Evolutionary conservation across 768 basidiomycete species (phyloP).

Genomic region (Mycena crocata): DNA sequence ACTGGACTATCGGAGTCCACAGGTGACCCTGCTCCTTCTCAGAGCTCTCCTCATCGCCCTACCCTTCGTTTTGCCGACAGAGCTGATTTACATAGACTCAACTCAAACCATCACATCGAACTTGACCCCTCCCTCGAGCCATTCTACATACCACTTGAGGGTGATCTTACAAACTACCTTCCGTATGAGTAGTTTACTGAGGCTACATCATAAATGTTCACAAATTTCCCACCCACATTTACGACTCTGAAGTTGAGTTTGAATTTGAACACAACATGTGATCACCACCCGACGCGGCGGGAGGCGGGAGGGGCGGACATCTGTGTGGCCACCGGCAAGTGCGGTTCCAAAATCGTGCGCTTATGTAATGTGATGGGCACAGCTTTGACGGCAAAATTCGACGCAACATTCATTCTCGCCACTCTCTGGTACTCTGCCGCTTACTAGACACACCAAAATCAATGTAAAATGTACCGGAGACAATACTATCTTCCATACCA

Average conservation of each 20-base stretch:
- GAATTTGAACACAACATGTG: neutral
- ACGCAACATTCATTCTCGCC: neutral
- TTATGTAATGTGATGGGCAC: neutral
- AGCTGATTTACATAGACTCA: neutral
- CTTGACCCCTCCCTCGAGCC: neutral
- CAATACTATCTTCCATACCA: neutral
- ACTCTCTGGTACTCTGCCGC: neutral
- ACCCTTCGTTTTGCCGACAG: neutral
- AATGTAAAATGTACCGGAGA: neutral
- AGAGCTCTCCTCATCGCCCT: neutral
- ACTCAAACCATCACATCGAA: neutral
- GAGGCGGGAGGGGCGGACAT: neutral
- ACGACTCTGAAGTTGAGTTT: no score
- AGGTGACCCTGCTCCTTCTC: neutral
- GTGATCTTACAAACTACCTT: neutral
- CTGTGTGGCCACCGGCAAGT: neutral
- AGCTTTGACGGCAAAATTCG: neutral
- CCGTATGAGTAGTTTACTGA: neutral
- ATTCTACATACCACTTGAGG: neutral
- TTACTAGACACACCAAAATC: neutral
- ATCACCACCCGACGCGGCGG: neutral
- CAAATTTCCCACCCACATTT: no score
- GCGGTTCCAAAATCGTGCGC: conserved; percentile 6
- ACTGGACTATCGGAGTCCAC: neutral
- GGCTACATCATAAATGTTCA: no score